Evolutionary conservation across 768 basidiomycete genomes (phyloP), one percentile per base, ranked within the genome.

Genomic region (Boletus fagicola): DNA sequence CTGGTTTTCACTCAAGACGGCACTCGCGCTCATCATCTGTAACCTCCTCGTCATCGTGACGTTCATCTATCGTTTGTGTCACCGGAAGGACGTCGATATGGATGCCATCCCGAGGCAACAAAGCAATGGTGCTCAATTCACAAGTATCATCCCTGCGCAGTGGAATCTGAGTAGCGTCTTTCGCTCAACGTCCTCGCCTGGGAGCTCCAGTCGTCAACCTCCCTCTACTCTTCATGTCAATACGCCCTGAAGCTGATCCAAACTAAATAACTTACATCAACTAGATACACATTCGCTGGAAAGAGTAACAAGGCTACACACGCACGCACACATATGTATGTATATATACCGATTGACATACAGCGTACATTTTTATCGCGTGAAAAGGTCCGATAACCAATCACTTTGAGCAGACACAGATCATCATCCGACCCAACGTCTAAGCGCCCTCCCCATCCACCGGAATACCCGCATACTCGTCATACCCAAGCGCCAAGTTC

Each of bases 401-500:
- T 20, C 22, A 30, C 20, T 18, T n/a, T 20, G 24, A 11, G 20
- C 24, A 7, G 13, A 31, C 35, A 40, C 28, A 51, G 2, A 30
- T n/a, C 42, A 49, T 49, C 39, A 11, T 39, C 31, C 30, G 9
- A 36, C 11, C 35, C 39, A 18, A 24, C 8, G 1, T 20, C 54
- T 67, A 67, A 26, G 42, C 54, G 3, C 10, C 36, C 20, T 56
- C 47, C 3, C 33, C 49, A 9, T 70, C 58, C 6, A 70, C 51
- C 5, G 88, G 85, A 57, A 95, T 92, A 3, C 93, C 93, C 5
- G 83, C 83, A 62, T 83, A 87, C 66, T 95, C 93, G 53, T 92
- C 89, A 61, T 87, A 90, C 9, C 94, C 94, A 35, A 97, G 80
- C 3, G 91, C 86, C 51, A 96, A 78, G 75, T 96, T 97, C 68